Evolutionary conservation across 352 stramenopile genomes (phyloP), one percentile per base, ranked within the genome.

Genomic region (Thalassiosira gravida): DNA sequence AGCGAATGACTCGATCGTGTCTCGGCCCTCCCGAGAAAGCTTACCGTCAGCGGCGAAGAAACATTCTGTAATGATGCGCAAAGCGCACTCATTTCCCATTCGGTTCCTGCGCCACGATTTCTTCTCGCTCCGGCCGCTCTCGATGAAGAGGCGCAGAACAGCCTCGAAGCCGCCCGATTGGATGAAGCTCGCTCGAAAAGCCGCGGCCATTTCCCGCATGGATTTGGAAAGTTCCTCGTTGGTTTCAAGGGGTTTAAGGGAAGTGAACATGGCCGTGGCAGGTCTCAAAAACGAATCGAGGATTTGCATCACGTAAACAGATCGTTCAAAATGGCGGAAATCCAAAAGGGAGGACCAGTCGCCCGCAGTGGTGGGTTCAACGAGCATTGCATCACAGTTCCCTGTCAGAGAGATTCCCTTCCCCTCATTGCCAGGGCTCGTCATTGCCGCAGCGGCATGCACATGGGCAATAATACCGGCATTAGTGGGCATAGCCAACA

Each of bases 301-400:
- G 22, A 94, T 83, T 80, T 95, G 84, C 62, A 96, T 89, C 6
- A 92, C 87, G 62, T 96, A 96, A 5, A 95, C 86, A 22, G 86
- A 92, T 39, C 80, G 74, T 70, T 92, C 79, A 58, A 92, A 93
- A 22, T 80, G 84, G 20, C 64, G 55, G 61, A 87, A 70, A 58
- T 94, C 83, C 14, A 95, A 62, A 11, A 95, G 62, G 32, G 80
- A 83, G 13, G 81, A 85, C 91, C 91, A 95, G 46, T 74, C 59
- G 29, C 2, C 13, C 1, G 80, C 74, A 49, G 24, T 18, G 25
- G 67, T 58, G 16, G 74, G 77, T 69, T 92, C 85, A 22, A 92
- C 74, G 13, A 83, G 66, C 87, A 94, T 94, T 25, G 74, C 70
- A 77, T 92, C 73, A 29, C 25, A 27, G n/a, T 24, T 37, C 35